Evolutionary conservation across 306 rosid species (phyloP).

Genomic region (Dalbergia oliveri): DNA sequence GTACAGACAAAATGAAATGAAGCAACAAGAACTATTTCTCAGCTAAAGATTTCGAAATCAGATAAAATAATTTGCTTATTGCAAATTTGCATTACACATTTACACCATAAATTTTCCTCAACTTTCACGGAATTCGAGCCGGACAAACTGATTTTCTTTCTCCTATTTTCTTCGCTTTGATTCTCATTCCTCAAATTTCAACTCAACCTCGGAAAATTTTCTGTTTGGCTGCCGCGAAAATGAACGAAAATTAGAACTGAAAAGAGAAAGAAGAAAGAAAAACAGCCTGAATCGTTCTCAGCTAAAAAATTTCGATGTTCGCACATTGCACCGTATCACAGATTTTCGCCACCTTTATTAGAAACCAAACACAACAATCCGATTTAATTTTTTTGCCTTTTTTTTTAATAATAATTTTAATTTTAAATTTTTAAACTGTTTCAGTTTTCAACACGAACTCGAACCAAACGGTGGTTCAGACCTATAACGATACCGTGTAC

Average conservation of each 20-base stretch:
- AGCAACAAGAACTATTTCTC: not conserved
- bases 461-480: slow-evolving; percentile 82
- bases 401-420: too few relatives aligned
- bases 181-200: too few relatives aligned
- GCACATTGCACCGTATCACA: not conserved
- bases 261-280: too few relatives aligned
- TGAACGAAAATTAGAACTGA: too few relatives aligned
- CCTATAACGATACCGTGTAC: slow-evolving; percentile 69
- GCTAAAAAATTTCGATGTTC: not conserved
- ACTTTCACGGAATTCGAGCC: not conserved
- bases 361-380: not conserved
- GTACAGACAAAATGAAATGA: not conserved
- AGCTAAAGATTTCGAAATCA: not conserved
- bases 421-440: not conserved
- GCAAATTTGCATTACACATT: not conserved
- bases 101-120: not conserved
- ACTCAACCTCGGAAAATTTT: too few relatives aligned
- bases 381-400: not conserved
- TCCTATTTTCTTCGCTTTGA: too few relatives aligned
- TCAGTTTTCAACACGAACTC: slow-evolving; percentile 82
- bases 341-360: not conserved
- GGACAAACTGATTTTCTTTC: too few relatives aligned
- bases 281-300: too few relatives aligned
- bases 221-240: too few relatives aligned
- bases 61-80: not conserved